A percentile compares a stretch with the other conserved stretches of the same genome.
These are phyloP conservation scores for Ogataea minuta DNA, from an alignment of 805 yeast species.

Conservation along the genomic window DNA sequence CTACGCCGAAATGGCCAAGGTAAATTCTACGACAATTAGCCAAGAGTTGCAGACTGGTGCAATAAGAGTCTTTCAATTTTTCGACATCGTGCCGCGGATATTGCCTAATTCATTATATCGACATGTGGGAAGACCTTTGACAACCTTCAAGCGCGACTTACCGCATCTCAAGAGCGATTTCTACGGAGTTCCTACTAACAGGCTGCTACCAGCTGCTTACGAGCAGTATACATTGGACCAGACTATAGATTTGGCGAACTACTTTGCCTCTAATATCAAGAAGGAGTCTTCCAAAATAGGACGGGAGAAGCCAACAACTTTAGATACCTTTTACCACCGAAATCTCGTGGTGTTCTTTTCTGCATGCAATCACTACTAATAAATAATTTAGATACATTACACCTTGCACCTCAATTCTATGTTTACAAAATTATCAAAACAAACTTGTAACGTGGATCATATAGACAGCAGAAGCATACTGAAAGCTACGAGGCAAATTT, in stretches of 20 bases:
- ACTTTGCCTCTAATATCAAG: neutral
- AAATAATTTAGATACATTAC: neutral
- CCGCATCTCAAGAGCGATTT: slow-evolving; percentile 14
- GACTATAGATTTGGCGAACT: slow-evolving; percentile 2
- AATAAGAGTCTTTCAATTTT: slow-evolving; percentile 16
- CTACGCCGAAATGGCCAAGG: slow-evolving; percentile 7
- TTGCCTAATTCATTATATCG: slow-evolving; percentile 17
- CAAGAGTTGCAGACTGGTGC: slow-evolving; percentile 9
- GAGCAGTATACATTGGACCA: slow-evolving; percentile 2
- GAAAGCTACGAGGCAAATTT: too few relatives aligned
- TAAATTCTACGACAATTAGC: neutral
- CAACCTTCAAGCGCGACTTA: slow-evolving; percentile 13
- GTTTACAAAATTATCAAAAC: slow-evolving; percentile 13
- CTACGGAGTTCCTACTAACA: slow-evolving; percentile 1
- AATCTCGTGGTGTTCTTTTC: slow-evolving; percentile 16
- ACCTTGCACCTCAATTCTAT: slow-evolving; percentile 7
- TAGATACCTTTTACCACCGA: slow-evolving; percentile 16
- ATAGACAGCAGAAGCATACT: neutral
- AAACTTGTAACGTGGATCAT: slow-evolving; percentile 4
- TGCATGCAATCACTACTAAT: slow-evolving; percentile 13
- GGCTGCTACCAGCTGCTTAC: neutral
- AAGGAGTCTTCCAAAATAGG: neutral
- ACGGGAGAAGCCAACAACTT: slow-evolving; percentile 4
- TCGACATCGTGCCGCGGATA: slow-evolving; percentile 21
- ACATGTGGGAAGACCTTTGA: slow-evolving; percentile 18